These are phyloP conservation scores for Colletotrichum sp. DNA, from an alignment of 2,329 filamentous ascomycete species.

Conservation along the genomic window DNA sequence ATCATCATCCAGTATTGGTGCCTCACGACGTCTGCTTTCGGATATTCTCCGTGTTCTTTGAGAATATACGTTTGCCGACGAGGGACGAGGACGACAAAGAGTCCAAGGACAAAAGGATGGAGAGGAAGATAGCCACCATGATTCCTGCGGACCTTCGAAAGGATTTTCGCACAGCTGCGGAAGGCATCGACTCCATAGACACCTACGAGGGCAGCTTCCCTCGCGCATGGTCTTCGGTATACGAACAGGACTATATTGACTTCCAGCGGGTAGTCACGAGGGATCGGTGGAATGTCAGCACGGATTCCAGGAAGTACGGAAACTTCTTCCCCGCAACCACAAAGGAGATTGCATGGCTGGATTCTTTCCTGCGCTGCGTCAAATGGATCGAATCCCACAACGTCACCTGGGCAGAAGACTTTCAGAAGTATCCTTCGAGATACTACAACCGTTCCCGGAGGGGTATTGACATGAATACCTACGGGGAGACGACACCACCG, in stretches of 20 bases:
- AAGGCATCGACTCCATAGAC: not conserved
- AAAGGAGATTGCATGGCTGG: not conserved
- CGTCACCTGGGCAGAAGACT: not conserved
- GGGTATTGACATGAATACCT: not conserved
- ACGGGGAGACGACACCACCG: not conserved
- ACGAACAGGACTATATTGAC: not conserved
- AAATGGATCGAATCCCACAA: not conserved
- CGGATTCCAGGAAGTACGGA: not conserved
- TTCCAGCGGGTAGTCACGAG: not conserved
- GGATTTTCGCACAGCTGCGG: not conserved
- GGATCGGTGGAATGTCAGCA: not conserved
- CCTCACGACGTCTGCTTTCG: not conserved
- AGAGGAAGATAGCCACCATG: not conserved
- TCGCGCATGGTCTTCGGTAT: not conserved
- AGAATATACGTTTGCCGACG: not conserved
- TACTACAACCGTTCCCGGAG: not conserved
- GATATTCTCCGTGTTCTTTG: not conserved
- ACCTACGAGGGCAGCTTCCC: not conserved
- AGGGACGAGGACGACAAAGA: not conserved
- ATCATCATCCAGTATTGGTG: not conserved
- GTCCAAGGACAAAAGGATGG: not conserved
- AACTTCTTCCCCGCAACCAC: not conserved
- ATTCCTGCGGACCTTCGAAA: not conserved
- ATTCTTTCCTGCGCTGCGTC: not conserved
- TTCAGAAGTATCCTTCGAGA: not conserved